Conservation (phyloP, 768 basidiomycete species). For the Gloeopeniophorella convolvens region DNA sequence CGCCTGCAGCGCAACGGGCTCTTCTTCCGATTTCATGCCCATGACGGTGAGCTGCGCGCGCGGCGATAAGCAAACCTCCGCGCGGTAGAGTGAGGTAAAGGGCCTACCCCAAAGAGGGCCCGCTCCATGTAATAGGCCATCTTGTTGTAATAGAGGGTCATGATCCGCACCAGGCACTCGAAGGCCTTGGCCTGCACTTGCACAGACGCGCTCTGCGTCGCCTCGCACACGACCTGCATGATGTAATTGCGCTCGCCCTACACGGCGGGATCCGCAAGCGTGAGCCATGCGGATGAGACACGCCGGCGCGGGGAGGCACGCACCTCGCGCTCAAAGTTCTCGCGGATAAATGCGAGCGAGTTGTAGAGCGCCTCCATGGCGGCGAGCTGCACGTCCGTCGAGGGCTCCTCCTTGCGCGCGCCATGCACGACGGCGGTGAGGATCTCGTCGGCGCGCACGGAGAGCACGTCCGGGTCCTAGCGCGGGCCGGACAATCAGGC, state of each 20-base stretch:
- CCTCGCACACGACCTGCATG: slow-evolving; percentile 99
- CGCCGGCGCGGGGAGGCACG: slow-evolving; percentile 24
- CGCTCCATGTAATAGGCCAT: slow-evolving; percentile 99
- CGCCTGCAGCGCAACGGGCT: slow-evolving; percentile 89
- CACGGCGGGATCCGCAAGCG: not conserved
- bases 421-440: slow-evolving; percentile 98
- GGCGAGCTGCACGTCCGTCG: slow-evolving; percentile 83
- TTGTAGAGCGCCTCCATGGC: slow-evolving; percentile 91
- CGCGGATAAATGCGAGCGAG: slow-evolving; percentile 94
- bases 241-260: slow-evolving; percentile 99
- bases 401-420: slow-evolving; percentile 91
- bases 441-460: slow-evolving; percentile 90
- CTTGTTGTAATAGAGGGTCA: slow-evolving; percentile 98
- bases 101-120: slow-evolving; percentile 88
- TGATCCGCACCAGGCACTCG: slow-evolving; percentile 91
- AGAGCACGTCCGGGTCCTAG: slow-evolving; percentile 93
- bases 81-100: not conserved
- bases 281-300: slow-evolving; percentile 5
- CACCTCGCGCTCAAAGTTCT: slow-evolving; percentile 97
- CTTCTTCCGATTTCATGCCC: slow-evolving; percentile 93
- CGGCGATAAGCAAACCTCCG: not conserved
- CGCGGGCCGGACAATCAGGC: slow-evolving; percentile 20
- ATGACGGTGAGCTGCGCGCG: slow-evolving; percentile 78
- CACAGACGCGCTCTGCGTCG: slow-evolving; percentile 78
- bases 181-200: slow-evolving; percentile 94